These are phyloP conservation scores for Tylopilus plumbeoviolaceoides DNA, from an alignment of 768 basidiomycete species.

Conservation along the genomic window DNA sequence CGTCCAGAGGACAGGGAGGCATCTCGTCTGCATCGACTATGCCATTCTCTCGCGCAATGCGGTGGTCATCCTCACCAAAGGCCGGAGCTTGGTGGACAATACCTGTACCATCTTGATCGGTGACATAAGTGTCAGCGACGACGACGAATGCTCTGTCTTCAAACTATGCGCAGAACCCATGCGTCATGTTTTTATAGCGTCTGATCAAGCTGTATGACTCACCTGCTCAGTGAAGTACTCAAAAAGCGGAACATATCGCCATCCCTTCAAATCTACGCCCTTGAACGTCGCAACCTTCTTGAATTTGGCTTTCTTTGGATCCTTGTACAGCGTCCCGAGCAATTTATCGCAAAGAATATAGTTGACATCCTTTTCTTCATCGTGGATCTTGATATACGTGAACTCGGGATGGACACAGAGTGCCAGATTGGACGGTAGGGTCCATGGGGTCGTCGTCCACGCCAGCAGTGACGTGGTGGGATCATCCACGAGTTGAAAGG, in stretches of 20 bases:
- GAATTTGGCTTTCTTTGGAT: slow-evolving; percentile 94
- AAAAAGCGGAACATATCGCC: slow-evolving; percentile 93
- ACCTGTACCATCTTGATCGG: slow-evolving; percentile 89
- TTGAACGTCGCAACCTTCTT: slow-evolving; percentile 87
- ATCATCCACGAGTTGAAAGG: slow-evolving; percentile 93
- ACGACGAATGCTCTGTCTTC: slow-evolving; percentile 90
- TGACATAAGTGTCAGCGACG: slow-evolving; percentile 88
- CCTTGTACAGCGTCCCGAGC: slow-evolving; percentile 87
- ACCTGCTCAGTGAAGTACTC: slow-evolving; percentile 97
- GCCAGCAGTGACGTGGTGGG: slow-evolving; percentile 85
- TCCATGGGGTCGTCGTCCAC: slow-evolving; percentile 99
- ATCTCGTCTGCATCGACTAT: slow-evolving; percentile 84
- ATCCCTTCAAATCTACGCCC: slow-evolving; percentile 91
- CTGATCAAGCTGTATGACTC: slow-evolving; percentile 16
- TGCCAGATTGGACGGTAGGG: slow-evolving; percentile 90
- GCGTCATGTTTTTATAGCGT: background rate
- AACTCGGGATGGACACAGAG: slow-evolving; percentile 96
- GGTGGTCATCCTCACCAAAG: slow-evolving; percentile 98
- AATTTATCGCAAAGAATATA: slow-evolving; percentile 91
- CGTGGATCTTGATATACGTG: slow-evolving; percentile 95
- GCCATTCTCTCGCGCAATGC: slow-evolving; percentile 81
- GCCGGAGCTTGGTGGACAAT: slow-evolving; percentile 99
- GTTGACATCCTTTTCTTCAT: slow-evolving; percentile 78
- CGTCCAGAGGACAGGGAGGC: slow-evolving; percentile 96
- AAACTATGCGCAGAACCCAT: slow-evolving; percentile 49